Percentiles rank a stretch among this genome's conserved stretches.
These are phyloP conservation scores for Lactifluus hygrophoroides DNA, from an alignment of 768 basidiomycete species.

Conservation along the genomic window DNA sequence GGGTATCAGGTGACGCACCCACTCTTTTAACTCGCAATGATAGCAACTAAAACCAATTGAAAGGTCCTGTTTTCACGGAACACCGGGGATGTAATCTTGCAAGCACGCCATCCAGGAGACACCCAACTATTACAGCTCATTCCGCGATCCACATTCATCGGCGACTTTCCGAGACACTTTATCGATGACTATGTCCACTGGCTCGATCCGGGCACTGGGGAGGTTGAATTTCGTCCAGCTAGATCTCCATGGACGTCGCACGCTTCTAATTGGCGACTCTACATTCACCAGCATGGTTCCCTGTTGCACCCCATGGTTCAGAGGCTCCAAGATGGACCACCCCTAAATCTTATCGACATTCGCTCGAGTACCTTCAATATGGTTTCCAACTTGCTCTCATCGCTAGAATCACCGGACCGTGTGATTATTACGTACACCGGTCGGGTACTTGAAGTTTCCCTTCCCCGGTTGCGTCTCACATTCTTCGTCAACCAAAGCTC, in stretches of 20 bases:
- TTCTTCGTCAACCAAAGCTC: slow-evolving; percentile 30
- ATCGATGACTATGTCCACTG: slow-evolving; percentile 29
- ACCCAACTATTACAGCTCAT: slow-evolving; percentile 25
- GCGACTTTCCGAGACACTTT: slow-evolving; percentile 29
- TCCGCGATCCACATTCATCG: slow-evolving; percentile 24
- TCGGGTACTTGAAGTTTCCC: slow-evolving; percentile 17
- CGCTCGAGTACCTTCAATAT: not conserved
- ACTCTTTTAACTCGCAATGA: not conserved
- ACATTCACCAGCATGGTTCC: not conserved
- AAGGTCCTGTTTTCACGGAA: not conserved
- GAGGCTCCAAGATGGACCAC: too few relatives aligned
- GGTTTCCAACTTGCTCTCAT: not conserved
- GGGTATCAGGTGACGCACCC: not conserved
- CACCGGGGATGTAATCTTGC: not conserved
- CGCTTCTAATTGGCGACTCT: slow-evolving; percentile 25
- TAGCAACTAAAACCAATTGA: not conserved
- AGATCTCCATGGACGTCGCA: slow-evolving; percentile 25
- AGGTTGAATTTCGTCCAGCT: slow-evolving; percentile 30
- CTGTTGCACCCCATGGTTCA: too few relatives aligned
- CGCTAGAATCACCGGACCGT: not conserved
- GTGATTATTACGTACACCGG: not conserved
- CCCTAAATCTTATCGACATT: not conserved
- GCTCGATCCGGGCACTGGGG: slow-evolving; percentile 23
- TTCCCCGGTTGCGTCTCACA: slow-evolving; percentile 35
- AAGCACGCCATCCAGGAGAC: not conserved